Evolutionary conservation across 169 alveolate species (phyloP).

Genomic region (Eimeria falciformis): DNA sequence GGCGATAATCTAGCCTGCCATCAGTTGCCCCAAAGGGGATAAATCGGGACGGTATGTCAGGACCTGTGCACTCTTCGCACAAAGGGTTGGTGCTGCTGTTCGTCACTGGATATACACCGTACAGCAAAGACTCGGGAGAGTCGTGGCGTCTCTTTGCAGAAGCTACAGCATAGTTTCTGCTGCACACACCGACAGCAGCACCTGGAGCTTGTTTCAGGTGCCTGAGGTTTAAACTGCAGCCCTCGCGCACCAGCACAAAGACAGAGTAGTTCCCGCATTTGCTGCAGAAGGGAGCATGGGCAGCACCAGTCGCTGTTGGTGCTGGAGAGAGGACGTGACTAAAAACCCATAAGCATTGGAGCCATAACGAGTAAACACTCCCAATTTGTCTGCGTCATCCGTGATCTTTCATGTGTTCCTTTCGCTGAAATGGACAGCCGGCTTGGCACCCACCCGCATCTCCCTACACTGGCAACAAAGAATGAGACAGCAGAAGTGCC

Average conservation of each 20-base stretch:
- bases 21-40: constrained; percentile 14
- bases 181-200: constrained; percentile 25
- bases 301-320: not conserved
- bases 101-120: constrained; percentile 15
- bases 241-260: not conserved
- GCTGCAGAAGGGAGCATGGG: not conserved
- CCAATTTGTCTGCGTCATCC: too few species aligned
- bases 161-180: not conserved
- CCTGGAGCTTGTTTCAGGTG: not conserved
- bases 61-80: not conserved
- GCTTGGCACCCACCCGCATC: not conserved
- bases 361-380: too few species aligned
- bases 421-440: too few species aligned
- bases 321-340: not conserved
- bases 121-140: not conserved
- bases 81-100: constrained; percentile 19
- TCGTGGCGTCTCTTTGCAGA: not conserved
- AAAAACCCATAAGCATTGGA: too few species aligned
- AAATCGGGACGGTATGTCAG: not conserved
- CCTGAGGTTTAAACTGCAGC: not conserved
- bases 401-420: too few species aligned
- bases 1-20: not conserved
- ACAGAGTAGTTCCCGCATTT: not conserved
- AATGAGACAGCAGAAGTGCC: too few species aligned
- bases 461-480: not conserved